These are phyloP conservation scores for Euphorbia lathyris DNA, from an alignment of 345 rosid genomes.

Conservation along the genomic window DNA sequence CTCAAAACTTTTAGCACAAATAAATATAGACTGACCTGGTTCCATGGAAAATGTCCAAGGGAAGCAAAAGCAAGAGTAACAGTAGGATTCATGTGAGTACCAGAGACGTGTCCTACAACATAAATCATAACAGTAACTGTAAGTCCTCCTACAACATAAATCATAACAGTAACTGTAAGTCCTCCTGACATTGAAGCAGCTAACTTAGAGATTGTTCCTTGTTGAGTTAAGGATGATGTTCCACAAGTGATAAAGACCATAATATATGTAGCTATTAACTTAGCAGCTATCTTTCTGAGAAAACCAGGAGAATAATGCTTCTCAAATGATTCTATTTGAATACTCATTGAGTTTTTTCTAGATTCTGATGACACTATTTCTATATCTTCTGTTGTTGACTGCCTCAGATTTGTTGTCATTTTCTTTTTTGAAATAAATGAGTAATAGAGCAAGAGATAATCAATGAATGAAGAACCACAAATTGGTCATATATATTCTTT, in stretches of 20 bases:
- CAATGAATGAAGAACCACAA: not conserved
- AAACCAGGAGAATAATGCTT: slow-evolving; percentile 39
- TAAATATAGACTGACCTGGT: slow-evolving; percentile 41
- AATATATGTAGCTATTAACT: slow-evolving; percentile 50
- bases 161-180: slow-evolving; percentile 59
- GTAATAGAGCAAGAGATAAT: not conserved
- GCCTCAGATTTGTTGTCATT: slow-evolving; percentile 29
- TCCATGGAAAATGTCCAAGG: slow-evolving; percentile 49
- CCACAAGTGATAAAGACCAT: slow-evolving; percentile 64
- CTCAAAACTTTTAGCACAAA: too few relatives aligned
- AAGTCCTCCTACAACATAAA: too few relatives aligned
- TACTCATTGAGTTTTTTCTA: not conserved
- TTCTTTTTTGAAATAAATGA: not conserved
- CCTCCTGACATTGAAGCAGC: slow-evolving; percentile 65
- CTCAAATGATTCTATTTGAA: slow-evolving; percentile 7
- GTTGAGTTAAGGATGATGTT: slow-evolving; percentile 36
- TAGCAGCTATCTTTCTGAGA: slow-evolving; percentile 51
- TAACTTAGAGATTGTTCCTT: slow-evolving; percentile 33
- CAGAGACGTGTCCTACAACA: slow-evolving; percentile 69
- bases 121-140: slow-evolving; percentile 71
- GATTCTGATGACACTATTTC: slow-evolving; percentile 11
- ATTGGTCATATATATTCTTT: not conserved
- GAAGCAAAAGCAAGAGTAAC: slow-evolving; percentile 62
- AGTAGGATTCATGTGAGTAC: slow-evolving; percentile 78
- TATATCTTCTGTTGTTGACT: slow-evolving; percentile 3